A percentile compares a stretch with the other conserved stretches of the same genome.
Conservation (phyloP, 1,284 basidiomycete species). For the Rugosomyces carneus region DNA sequence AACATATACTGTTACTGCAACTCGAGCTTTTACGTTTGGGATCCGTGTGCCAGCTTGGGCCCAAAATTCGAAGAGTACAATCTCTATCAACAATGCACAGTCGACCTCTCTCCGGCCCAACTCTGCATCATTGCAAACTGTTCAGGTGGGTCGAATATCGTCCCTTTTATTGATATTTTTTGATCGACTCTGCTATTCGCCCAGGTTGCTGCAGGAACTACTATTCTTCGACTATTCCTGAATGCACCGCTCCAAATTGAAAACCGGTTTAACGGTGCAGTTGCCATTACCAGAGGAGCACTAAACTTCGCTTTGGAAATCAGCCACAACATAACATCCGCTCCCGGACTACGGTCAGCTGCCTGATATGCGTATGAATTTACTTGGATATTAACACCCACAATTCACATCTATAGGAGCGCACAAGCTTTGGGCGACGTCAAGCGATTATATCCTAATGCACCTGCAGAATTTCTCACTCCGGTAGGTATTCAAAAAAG, state of each 20-base stretch:
- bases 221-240: conserved; percentile 24
- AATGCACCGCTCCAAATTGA: conserved; percentile 29
- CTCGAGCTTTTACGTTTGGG: conserved; percentile 27
- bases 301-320: conserved; percentile 33
- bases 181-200: neutral
- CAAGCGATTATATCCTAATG: conserved; percentile 28
- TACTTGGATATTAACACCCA: neutral
- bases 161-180: neutral
- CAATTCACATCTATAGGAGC: conserved; percentile 21
- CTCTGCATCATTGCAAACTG: conserved; percentile 24
- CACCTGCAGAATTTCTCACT: conserved; percentile 26
- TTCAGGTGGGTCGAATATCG: conserved; percentile 18
- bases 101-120: conserved; percentile 20
- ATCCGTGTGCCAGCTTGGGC: conserved; percentile 33
- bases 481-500: conserved; percentile 17
- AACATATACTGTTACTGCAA: conserved; percentile 28
- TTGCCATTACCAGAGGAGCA: conserved; percentile 30
- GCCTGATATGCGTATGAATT: neutral
- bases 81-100: conserved; percentile 24
- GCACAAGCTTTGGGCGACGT: conserved; percentile 30
- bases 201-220: conserved; percentile 25
- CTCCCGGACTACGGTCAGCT: conserved; percentile 27
- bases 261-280: conserved; percentile 26
- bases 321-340: conserved; percentile 26
- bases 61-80: conserved; percentile 26